phyloP scores from a whole-genome alignment of 148 eudicot genomes.

The Nyssa sinensis region DNA sequence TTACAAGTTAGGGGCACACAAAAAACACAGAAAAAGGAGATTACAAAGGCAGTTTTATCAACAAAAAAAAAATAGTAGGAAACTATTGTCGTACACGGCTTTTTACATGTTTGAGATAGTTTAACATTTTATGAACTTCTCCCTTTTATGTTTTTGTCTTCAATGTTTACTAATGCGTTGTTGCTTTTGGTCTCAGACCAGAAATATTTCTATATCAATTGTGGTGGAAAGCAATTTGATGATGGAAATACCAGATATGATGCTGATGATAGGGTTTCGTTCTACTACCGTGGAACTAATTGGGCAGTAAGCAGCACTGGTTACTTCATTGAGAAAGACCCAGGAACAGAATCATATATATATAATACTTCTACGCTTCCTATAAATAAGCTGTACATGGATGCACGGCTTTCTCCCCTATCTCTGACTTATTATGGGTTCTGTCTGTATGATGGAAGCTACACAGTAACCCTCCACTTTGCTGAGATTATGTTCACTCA shows the following conservation, averaged over 20 bases:
- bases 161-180: not conserved
- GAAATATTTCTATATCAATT: constrained; percentile 29
- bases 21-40: too few relatives aligned
- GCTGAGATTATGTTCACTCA: constrained; percentile 41
- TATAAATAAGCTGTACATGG: constrained; percentile 12
- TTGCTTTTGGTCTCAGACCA: constrained; percentile 2
- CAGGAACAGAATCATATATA: not conserved
- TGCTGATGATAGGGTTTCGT: constrained; percentile 17
- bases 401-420: constrained; percentile 34
- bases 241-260: constrained; percentile 20
- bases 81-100: too few relatives aligned
- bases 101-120: too few relatives aligned
- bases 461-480: constrained; percentile 39
- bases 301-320: constrained; percentile 48
- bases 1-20: too few relatives aligned
- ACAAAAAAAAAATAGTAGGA: too few relatives aligned
- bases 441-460: constrained; percentile 33
- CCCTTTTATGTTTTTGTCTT: too few relatives aligned
- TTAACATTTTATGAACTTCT: too few relatives aligned
- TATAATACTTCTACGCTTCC: constrained; percentile 12
- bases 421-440: constrained; percentile 38
- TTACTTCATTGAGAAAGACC: constrained; percentile 20
- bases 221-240: constrained; percentile 27
- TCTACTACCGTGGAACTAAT: constrained; percentile 14
- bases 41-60: too few relatives aligned